Evolutionary conservation across 805 yeast genomes (phyloP), one percentile per base, ranked within the genome.

Genomic region (Millerago galiae): DNA sequence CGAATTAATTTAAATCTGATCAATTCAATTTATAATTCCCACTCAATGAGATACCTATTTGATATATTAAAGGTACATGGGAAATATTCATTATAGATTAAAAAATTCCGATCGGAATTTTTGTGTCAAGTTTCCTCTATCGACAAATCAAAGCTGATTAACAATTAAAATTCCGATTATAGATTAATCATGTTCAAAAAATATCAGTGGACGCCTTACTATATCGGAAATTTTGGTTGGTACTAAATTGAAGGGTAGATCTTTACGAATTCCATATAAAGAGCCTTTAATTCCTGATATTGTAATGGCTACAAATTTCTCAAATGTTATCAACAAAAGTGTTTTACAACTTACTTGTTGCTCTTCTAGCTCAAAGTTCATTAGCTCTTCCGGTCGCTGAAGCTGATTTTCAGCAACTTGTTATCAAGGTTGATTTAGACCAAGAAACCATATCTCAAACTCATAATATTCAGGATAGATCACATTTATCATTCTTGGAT

Each of bases 401-500:
- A 15, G 50, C 56, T 36, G 43, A 48, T 4, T 45, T 50, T 18
- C 55, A 55, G 34, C 58, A 55, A 27, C 37, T 59, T 16, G 40
- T 56, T 29, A 48, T 59, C 43, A 50, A 49, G 36, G 48, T 54
- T 38, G 56, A 52, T 37, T 12, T 47, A 7, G 48, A 44, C 10
- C 28, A 32, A 16, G 40, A 41, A 8, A 12, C 4, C 14, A 24
- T 11, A 4, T 24, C 13, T 18, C 16, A 15, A 6, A 5, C 34
- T n/a, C 3, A 18, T n/a, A 15, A 29, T 8, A 18, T 13, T 14
- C 8, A 28, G n/a, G 52, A 48, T 15, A 44, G 42, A 17, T 29
- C 54, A 9, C 46, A 51, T 13, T 43, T 50, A 40, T 59, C 70
- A 5, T 62, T 65, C 46, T 46, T 65, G 40, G 70, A 65, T 41